phyloP scores from a whole-genome alignment of 2,329 filamentous ascomycete genomes.

The Nothophoma quercina region DNA sequence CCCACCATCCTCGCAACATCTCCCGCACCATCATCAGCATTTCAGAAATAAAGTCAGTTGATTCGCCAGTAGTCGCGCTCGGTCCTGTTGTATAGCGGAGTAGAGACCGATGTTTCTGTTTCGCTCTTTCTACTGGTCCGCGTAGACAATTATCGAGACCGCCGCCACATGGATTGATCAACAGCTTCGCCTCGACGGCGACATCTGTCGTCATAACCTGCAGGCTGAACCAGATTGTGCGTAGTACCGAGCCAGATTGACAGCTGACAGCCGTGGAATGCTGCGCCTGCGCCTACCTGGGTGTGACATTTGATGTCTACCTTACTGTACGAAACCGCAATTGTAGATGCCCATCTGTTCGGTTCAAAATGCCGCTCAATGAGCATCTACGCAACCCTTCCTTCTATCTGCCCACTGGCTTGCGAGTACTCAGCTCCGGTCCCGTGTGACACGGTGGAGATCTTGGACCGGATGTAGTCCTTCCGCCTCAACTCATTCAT shows the following conservation, averaged over 20 bases:
- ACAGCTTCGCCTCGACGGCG: neutral
- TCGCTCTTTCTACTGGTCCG: conserved; percentile 14
- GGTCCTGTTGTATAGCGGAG: conserved; percentile 14
- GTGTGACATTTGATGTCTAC: neutral
- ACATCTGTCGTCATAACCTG: conserved; percentile 3
- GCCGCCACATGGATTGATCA: conserved; percentile 11
- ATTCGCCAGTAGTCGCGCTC: conserved; percentile 27
- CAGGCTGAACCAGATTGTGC: conserved; percentile 2
- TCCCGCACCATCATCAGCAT: conserved; percentile 34
- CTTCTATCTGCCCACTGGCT: neutral
- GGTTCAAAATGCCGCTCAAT: neutral
- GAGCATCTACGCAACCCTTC: neutral
- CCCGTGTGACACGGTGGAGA: conserved; percentile 1
- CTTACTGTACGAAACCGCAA: neutral
- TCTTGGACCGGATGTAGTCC: neutral
- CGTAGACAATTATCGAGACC: conserved; percentile 12
- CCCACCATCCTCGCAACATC: conserved; percentile 28
- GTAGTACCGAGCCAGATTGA: conserved; percentile 26
- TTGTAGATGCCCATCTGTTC: neutral
- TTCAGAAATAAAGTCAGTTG: conserved; percentile 19
- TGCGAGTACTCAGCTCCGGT: neutral
- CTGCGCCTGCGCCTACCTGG: neutral
- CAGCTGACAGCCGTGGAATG: conserved; percentile 29
- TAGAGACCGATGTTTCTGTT: conserved; percentile 14
- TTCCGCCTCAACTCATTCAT: neutral